Base-by-base conservation (phyloP, 148 eudicot species). In the Rhododendron ovatum region DNA sequence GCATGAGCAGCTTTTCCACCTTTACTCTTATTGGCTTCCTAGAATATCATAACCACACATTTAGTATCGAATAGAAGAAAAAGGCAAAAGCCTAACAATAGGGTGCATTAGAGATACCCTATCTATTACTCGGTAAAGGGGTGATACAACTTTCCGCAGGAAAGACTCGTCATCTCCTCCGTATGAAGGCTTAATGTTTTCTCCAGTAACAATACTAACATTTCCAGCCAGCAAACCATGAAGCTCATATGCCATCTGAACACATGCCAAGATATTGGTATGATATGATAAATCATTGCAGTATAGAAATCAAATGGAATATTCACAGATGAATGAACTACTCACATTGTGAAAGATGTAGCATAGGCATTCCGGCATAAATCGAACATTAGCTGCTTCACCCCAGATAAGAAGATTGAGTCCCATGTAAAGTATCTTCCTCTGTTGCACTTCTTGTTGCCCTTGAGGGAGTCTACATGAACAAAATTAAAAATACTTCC, bases 101-200 rank as follows among this genome's bases (percentile, higher is more conserved):
- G 81, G 30, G 74, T 48, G 55, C 82, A 81, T 3, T 10, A 65
- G 4, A 63, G 63, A 26, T 83, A 98, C 99, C 99, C 88, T 85
- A 80, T 89, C 91, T 82, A 98, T 91, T 37, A 90, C 92, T 57
- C 94, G 88, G 90, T 98, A 98, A 39, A 98, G 93, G 37, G 96
- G 98, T 61, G 97, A 93, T 15, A 98, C 94, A 74, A 98, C 99
- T 92, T 92, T 94, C 84, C 83, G 93, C 84, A 98, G 86, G 87
- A 95, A 98, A 85, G 95, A 94, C 91, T 95, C 99, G 37, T 95
- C 96, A 82, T 94, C 96, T 82, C 99, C 99, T 79, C 98, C 99
- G 90, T 95, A 98, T 12, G 98, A 96, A 69, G 99, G 99, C 89
- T 91, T 94, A 78, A 95, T 92, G 89, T 89, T 90, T 90, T 95